Evolutionary conservation across 2,329 filamentous ascomycete genomes (phyloP).

Genomic region (Elsinoe perseae): DNA sequence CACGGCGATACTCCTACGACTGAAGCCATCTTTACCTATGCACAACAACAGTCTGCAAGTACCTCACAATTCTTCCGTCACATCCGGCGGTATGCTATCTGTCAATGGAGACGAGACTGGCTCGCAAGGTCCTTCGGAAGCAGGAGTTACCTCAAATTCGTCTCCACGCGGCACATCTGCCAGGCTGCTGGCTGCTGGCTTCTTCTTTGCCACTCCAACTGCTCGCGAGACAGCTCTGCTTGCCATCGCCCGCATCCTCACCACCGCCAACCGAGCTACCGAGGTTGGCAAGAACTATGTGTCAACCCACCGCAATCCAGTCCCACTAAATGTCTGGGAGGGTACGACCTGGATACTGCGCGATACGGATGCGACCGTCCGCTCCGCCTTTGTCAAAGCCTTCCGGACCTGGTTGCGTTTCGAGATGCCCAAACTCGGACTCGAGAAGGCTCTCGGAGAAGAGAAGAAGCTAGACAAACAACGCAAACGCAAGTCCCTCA

Average conservation of each 20-base stretch:
- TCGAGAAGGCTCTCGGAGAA: conserved; percentile 55
- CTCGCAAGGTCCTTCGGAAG: conserved; percentile 36
- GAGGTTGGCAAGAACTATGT: conserved; percentile 44
- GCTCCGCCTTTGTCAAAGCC: conserved; percentile 78
- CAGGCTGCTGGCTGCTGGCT: conserved; percentile 38
- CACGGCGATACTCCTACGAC: conserved; percentile 64
- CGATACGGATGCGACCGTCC: conserved; percentile 68
- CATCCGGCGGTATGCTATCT: conserved; percentile 38
- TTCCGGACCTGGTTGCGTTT: conserved; percentile 65
- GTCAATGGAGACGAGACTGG: conserved; percentile 37
- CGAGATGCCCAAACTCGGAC: conserved; percentile 51
- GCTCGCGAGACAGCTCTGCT: conserved; percentile 60
- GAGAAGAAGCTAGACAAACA: conserved; percentile 33
- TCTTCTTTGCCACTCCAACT: conserved; percentile 56
- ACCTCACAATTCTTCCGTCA: conserved; percentile 32
- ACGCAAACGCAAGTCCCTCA: conserved; percentile 32
- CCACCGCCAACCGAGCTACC: conserved; percentile 58
- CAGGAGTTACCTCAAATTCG: conserved; percentile 38
- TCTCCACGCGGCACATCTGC: conserved; percentile 38
- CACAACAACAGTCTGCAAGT: conserved; percentile 20
- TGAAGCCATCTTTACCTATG: conserved; percentile 54
- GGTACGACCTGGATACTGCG: conserved; percentile 90
- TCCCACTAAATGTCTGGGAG: conserved; percentile 82
- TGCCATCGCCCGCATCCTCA: conserved; percentile 72
- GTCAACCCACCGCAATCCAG: conserved; percentile 51